Evolutionary conservation across 2,329 filamentous ascomycete species (phyloP).

Genomic region (Stromatinia cepivora): DNA sequence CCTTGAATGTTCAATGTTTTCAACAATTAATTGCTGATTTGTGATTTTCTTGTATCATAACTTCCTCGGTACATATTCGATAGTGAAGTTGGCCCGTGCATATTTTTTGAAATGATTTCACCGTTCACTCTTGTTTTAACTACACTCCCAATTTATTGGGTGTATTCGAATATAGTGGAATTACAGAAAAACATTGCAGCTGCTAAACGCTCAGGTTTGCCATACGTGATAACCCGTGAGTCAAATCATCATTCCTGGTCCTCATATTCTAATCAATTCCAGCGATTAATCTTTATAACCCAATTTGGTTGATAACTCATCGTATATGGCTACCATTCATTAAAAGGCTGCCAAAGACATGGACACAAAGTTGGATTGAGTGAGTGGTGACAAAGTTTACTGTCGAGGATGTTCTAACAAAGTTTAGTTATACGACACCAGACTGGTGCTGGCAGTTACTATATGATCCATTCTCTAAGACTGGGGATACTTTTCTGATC

Average conservation of each 20-base stretch:
- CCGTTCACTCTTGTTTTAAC: conserved; percentile 29
- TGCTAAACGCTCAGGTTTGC: conserved; percentile 53
- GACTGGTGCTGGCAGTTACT: conserved; percentile 61
- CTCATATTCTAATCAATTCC: conserved; percentile 21
- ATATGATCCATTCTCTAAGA: conserved; percentile 56
- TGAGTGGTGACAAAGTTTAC: conserved; percentile 43
- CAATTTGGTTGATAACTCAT: conserved; percentile 57
- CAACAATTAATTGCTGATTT: background rate
- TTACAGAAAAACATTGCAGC: conserved; percentile 49
- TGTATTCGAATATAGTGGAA: conserved; percentile 36
- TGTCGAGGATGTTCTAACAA: background rate
- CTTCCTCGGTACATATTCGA: background rate
- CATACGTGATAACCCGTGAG: conserved; percentile 56
- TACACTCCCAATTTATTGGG: conserved; percentile 30
- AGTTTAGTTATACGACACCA: conserved; percentile 52
- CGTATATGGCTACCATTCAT: conserved; percentile 57
- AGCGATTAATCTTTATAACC: conserved; percentile 53
- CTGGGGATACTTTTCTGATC: conserved; percentile 65
- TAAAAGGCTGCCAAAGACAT: conserved; percentile 53
- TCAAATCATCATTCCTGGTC: conserved; percentile 28
- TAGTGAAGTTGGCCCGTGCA: conserved; percentile 1
- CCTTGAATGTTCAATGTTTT: background rate
- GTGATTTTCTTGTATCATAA: background rate
- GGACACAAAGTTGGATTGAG: conserved; percentile 60
- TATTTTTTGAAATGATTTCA: conserved; percentile 31